These are phyloP conservation scores for Colletotrichum sp. DNA, from an alignment of 2,329 filamentous ascomycete genomes.

Conservation along the genomic window DNA sequence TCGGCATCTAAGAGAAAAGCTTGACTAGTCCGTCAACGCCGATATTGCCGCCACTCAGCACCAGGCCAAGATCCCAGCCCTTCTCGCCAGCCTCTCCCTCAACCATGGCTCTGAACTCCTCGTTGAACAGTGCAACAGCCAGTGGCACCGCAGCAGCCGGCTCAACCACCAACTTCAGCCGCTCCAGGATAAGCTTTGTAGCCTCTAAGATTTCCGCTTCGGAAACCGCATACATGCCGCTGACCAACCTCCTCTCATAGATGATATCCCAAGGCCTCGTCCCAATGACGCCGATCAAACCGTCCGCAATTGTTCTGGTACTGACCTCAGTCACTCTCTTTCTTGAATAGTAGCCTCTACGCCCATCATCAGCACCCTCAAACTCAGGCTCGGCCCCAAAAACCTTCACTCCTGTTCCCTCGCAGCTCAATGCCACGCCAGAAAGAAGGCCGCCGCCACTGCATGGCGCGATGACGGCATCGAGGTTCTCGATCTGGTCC, in stretches of 20 bases:
- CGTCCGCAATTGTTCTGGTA: conserved; percentile 86
- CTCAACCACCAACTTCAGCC: conserved; percentile 90
- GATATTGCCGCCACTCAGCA: conserved; percentile 67
- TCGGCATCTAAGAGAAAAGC: conserved; percentile 41
- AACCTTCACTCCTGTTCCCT: conserved; percentile 73
- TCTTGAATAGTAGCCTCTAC: conserved; percentile 70
- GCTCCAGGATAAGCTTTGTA: conserved; percentile 79
- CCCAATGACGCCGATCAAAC: conserved; percentile 85
- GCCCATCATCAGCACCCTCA: conserved; percentile 83
- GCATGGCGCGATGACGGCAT: conserved; percentile 81
- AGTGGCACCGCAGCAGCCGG: conserved; percentile 85
- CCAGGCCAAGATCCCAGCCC: conserved; percentile 74
- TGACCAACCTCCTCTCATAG: conserved; percentile 70
- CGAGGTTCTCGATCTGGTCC: conserved; percentile 68
- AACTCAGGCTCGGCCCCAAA: conserved; percentile 88
- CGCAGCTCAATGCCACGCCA: conserved; percentile 78
- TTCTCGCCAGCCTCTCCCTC: conserved; percentile 71
- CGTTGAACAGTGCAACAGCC: conserved; percentile 82
- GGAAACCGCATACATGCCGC: conserved; percentile 72
- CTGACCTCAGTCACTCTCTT: conserved; percentile 70
- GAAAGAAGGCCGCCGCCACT: conserved; percentile 89
- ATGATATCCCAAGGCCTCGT: conserved; percentile 78
- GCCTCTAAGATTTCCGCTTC: conserved; percentile 83
- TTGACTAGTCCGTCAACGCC: conserved; percentile 57
- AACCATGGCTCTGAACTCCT: conserved; percentile 77